Conservation (phyloP, 202 grass and related monocot species). For the Alloteropsis angusta region DNA sequence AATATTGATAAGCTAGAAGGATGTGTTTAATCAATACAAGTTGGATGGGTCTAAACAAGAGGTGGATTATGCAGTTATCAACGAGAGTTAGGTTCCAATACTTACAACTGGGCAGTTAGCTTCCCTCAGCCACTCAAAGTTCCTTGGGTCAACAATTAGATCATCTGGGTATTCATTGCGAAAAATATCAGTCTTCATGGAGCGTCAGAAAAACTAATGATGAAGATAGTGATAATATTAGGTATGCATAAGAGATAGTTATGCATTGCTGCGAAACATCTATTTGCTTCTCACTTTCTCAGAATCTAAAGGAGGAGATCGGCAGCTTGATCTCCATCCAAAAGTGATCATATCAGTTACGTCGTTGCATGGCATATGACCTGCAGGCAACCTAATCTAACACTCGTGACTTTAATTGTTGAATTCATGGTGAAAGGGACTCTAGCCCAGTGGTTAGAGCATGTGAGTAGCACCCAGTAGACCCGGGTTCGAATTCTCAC, state of each 20-base stretch:
- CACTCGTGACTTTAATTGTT: background rate
- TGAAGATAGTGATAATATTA: background rate
- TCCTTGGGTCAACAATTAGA: conserved; percentile 96
- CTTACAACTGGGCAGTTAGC: conserved; percentile 92
- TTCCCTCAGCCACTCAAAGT: conserved; percentile 94
- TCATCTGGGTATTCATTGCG: conserved; percentile 52
- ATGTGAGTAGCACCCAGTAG: too few relatives aligned
- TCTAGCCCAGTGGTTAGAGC: too few relatives aligned
- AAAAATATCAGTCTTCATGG: conserved; percentile 1
- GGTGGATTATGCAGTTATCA: conserved; percentile 12
- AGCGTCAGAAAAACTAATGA: background rate
- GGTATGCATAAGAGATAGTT: background rate
- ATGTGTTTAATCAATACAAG: background rate
- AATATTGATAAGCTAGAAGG: background rate
- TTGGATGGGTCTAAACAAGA: background rate
- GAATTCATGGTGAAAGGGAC: too few relatives aligned
- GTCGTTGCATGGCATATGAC: background rate
- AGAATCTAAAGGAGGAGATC: background rate
- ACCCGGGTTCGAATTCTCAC: too few relatives aligned
- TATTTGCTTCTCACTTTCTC: conserved; percentile 3
- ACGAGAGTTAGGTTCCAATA: conserved; percentile 12
- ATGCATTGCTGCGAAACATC: background rate
- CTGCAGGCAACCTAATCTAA: background rate
- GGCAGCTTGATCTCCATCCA: background rate
- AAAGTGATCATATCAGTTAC: background rate